A percentile compares a stretch with the other conserved stretches of the same genome.
Evolutionary conservation across 2,329 filamentous ascomycete genomes (phyloP).

Genomic region (Trichoderma lentiforme): DNA sequence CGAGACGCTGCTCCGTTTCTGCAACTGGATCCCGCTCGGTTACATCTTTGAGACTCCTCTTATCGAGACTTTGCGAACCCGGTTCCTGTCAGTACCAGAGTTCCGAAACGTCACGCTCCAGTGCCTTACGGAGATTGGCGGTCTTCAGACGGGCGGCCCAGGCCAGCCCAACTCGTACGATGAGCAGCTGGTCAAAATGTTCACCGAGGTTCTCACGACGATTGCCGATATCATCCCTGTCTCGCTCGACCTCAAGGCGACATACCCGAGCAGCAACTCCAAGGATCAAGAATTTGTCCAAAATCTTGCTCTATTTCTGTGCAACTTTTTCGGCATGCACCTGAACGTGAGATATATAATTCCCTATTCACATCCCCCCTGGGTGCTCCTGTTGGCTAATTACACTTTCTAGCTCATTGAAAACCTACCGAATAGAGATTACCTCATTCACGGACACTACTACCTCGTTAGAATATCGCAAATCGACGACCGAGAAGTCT

Average conservation of each 20-base stretch:
- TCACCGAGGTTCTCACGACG: slow-evolving; percentile 90
- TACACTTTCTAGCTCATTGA: slow-evolving; percentile 68
- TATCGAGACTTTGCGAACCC: slow-evolving; percentile 88
- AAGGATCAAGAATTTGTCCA: slow-evolving; percentile 97
- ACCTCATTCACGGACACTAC: slow-evolving; percentile 92
- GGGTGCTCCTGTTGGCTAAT: not conserved
- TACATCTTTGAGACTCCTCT: slow-evolving; percentile 98
- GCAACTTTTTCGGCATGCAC: slow-evolving; percentile 95
- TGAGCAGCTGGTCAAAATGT: slow-evolving; percentile 96
- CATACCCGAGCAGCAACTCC: slow-evolving; percentile 87
- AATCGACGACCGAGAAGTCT: slow-evolving; percentile 97
- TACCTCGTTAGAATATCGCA: slow-evolving; percentile 98
- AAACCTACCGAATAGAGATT: slow-evolving; percentile 91
- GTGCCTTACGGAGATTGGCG: slow-evolving; percentile 94
- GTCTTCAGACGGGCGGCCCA: slow-evolving; percentile 75
- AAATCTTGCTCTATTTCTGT: slow-evolving; percentile 91
- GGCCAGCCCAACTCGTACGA: slow-evolving; percentile 73
- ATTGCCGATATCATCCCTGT: slow-evolving; percentile 90
- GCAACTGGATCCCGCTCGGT: slow-evolving; percentile 97
- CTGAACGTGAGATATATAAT: slow-evolving; percentile 58
- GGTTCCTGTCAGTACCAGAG: slow-evolving; percentile 89
- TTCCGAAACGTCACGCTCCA: slow-evolving; percentile 97
- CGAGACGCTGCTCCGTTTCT: slow-evolving; percentile 90
- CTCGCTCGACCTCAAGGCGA: slow-evolving; percentile 82
- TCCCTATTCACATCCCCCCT: not conserved